Percentiles rank a stretch among this genome's conserved stretches.
These are phyloP conservation scores for Eutrema yunnanense DNA, from an alignment of 345 rosid genomes.

Conservation along the genomic window DNA sequence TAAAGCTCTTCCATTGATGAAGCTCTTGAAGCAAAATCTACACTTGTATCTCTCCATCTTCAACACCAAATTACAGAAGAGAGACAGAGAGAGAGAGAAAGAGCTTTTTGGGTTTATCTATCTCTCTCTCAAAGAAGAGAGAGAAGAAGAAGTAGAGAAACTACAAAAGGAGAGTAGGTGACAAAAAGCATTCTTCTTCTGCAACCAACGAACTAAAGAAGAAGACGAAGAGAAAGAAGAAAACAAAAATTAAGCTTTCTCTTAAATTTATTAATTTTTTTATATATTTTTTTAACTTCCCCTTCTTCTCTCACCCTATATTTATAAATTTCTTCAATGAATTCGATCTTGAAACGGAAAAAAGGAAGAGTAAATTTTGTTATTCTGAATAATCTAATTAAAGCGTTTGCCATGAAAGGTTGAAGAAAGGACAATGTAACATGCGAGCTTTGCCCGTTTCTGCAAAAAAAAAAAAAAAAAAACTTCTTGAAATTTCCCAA, in stretches of 20 bases:
- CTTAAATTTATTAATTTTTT: not conserved
- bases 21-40: slow-evolving; percentile 62
- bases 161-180: slow-evolving; percentile 34
- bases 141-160: slow-evolving; percentile 25
- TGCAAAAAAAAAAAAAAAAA: not conserved
- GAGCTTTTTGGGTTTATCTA: slow-evolving; percentile 48
- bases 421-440: slow-evolving; percentile 55
- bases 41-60: slow-evolving; percentile 74
- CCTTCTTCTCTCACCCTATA: slow-evolving; percentile 7
- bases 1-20: slow-evolving; percentile 70
- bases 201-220: slow-evolving; percentile 19
- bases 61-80: not conserved
- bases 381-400: slow-evolving; percentile 32
- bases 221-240: not conserved
- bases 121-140: slow-evolving; percentile 28
- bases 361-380: slow-evolving; percentile 20
- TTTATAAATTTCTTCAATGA: slow-evolving; percentile 9
- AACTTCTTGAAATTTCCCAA: slow-evolving; percentile 5
- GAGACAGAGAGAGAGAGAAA: slow-evolving; percentile 32
- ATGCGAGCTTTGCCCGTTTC: slow-evolving; percentile 72
- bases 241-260: not conserved
- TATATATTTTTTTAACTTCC: not conserved
- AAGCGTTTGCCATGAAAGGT: slow-evolving; percentile 45
- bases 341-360: slow-evolving; percentile 23
- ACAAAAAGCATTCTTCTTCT: slow-evolving; percentile 38